Evolutionary conservation across 352 stramenopile species (phyloP).

Genomic region (Bremia lactucae): DNA sequence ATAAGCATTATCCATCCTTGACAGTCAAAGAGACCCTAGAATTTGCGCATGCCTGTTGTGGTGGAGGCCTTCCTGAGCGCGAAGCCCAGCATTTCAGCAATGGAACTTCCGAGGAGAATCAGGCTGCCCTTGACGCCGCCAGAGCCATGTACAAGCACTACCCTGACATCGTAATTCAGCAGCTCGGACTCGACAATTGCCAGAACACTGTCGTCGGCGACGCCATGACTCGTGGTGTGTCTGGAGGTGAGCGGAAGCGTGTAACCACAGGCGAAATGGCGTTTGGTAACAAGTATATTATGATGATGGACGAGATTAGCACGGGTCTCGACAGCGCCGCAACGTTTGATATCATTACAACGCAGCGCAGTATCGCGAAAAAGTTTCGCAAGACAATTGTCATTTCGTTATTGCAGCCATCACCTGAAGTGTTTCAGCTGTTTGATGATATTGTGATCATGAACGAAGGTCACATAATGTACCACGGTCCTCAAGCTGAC

Average conservation of each 20-base stretch:
- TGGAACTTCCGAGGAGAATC: conserved; percentile 23
- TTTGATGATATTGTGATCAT: conserved; percentile 95
- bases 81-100: conserved; percentile 9
- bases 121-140: conserved; percentile 14
- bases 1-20: conserved; percentile 31
- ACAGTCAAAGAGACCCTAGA: conserved; percentile 25
- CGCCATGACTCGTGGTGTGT: conserved; percentile 74
- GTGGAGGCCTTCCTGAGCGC: conserved; percentile 18
- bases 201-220: conserved; percentile 90
- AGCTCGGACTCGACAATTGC: conserved; percentile 73
- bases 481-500: conserved; percentile 74
- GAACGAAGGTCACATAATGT: conserved; percentile 89
- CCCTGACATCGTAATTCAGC: conserved; percentile 33
- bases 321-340: conserved; percentile 49
- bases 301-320: conserved; percentile 69
- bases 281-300: conserved; percentile 35
- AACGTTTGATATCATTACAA: conserved; percentile 45
- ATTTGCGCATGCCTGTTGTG: conserved; percentile 20
- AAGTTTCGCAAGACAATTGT: conserved; percentile 21
- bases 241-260: conserved; percentile 78
- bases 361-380: conserved; percentile 39
- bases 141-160: conserved; percentile 23
- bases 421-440: conserved; percentile 87
- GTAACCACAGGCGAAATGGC: conserved; percentile 73
- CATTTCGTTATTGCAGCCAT: conserved; percentile 31